Conservation (phyloP, 306 rosid genomes). For the Castanospermum australe region DNA sequence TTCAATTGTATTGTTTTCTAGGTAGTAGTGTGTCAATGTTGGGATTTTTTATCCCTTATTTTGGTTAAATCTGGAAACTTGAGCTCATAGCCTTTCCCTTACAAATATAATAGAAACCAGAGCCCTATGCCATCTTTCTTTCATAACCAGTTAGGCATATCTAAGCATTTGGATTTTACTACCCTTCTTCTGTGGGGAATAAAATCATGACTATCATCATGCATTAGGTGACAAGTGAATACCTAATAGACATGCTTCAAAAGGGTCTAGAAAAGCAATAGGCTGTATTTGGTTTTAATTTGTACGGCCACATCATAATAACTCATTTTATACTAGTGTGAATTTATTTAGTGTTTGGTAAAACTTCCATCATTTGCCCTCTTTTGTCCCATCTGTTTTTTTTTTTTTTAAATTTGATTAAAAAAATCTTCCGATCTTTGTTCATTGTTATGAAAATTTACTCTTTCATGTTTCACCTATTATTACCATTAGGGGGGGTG, state of each 20-base stretch:
- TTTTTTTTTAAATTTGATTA: neutral
- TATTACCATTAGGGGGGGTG: conserved; percentile 27
- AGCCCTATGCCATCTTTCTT: neutral
- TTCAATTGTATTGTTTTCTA: too few relatives aligned
- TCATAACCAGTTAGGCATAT: neutral
- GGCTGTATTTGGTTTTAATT: too few relatives aligned
- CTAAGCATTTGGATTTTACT: neutral
- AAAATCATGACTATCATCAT: neutral
- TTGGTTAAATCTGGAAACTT: too few relatives aligned
- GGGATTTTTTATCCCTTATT: too few relatives aligned
- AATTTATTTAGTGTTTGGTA: too few relatives aligned
- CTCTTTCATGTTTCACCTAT: conserved; percentile 45
- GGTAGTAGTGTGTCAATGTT: too few relatives aligned
- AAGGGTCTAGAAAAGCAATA: neutral
- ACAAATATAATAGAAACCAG: too few relatives aligned
- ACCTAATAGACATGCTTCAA: too few relatives aligned
- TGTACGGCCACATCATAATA: too few relatives aligned
- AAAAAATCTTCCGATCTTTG: neutral
- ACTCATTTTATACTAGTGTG: too few relatives aligned
- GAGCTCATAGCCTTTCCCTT: too few relatives aligned
- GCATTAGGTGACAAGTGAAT: neutral
- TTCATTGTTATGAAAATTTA: neutral
- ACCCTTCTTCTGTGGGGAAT: neutral
- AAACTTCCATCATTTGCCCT: too few relatives aligned
- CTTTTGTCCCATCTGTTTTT: neutral